Percentiles rank a stretch among this genome's conserved stretches.
phyloP scores from a whole-genome alignment of 129 eudicot genomes.

The Flaveria bidentis region DNA sequence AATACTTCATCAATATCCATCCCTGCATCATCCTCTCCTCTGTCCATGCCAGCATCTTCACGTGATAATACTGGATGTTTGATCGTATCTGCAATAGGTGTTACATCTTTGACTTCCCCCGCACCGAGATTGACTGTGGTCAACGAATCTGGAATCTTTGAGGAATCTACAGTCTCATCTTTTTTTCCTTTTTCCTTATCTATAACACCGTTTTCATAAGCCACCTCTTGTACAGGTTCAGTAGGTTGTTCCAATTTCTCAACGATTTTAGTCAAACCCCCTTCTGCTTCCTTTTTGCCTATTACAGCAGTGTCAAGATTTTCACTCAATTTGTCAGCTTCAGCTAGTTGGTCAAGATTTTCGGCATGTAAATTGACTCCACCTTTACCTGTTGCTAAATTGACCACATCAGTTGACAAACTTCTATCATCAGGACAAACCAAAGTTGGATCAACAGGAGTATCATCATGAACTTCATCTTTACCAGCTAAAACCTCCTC shows the following conservation, averaged over 20 bases:
- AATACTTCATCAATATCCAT: constrained; percentile 50
- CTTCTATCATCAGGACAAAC: constrained; percentile 5
- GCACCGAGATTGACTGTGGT: constrained; percentile 4
- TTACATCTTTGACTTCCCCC: constrained; percentile 24
- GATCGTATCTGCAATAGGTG: constrained; percentile 7
- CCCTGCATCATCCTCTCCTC: constrained; percentile 36
- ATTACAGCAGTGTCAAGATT: constrained; percentile 2
- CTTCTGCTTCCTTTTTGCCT: background rate
- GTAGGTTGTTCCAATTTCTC: constrained; percentile 24
- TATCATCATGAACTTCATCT: constrained; percentile 27
- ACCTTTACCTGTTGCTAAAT: constrained; percentile 29
- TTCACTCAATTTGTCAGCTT: constrained; percentile 23
- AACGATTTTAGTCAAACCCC: constrained; percentile 6
- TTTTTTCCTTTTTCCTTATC: constrained; percentile 33
- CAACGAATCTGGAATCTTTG: constrained; percentile 13
- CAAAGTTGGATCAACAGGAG: constrained; percentile 18
- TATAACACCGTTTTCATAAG: constrained; percentile 25
- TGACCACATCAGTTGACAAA: background rate
- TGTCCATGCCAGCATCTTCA: constrained; percentile 38
- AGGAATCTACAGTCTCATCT: constrained; percentile 27
- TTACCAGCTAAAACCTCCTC: constrained; percentile 30
- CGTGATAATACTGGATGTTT: constrained; percentile 7
- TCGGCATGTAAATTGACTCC: constrained; percentile 6
- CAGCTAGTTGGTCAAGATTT: constrained; percentile 17
- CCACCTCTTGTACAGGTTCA: constrained; percentile 27